Conservation (phyloP, 495 filamentous ascomycete genomes). For the Cryomyces minteri region DNA sequence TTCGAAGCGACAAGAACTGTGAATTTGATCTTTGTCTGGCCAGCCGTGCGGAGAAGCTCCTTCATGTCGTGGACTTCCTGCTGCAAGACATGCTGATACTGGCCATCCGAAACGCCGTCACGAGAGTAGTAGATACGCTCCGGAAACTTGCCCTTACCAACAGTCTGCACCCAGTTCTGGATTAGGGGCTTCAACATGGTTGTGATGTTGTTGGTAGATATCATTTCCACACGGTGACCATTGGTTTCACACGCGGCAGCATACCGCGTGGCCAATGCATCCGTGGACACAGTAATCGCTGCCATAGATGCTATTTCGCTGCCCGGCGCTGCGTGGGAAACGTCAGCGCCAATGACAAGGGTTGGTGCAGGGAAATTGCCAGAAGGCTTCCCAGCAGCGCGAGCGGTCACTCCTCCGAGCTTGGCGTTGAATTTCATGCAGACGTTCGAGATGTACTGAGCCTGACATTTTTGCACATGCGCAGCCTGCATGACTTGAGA, state of each 20-base stretch:
- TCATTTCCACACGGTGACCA: conserved; percentile 55
- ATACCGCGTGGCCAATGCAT: conserved; percentile 41
- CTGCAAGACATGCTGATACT: conserved; percentile 57
- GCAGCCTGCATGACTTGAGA: conserved; percentile 49
- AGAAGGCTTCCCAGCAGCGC: conserved; percentile 15
- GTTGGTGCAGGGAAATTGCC: conserved; percentile 21
- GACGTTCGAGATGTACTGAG: conserved; percentile 77
- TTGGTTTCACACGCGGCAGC: conserved; percentile 62
- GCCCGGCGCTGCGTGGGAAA: conserved; percentile 64
- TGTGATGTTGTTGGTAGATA: conserved; percentile 42
- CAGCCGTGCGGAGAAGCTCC: conserved; percentile 24
- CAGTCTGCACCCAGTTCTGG: conserved; percentile 39
- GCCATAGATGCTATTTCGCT: conserved; percentile 54
- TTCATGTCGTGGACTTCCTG: conserved; percentile 58
- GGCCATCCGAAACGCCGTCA: conserved; percentile 79
- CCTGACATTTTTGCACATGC: conserved; percentile 40
- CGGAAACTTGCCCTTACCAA: conserved; percentile 31
- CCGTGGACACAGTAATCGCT: conserved; percentile 68
- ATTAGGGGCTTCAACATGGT: conserved; percentile 43
- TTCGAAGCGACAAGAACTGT: conserved; percentile 80
- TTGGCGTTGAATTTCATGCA: conserved; percentile 92
- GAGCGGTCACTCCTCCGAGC: conserved; percentile 60
- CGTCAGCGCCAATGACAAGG: conserved; percentile 74
- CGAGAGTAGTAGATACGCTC: conserved; percentile 77
- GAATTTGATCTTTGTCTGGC: conserved; percentile 32